Evolutionary conservation across 2,329 filamentous ascomycete genomes (phyloP).

Genomic region (Diaporthe sp.): DNA sequence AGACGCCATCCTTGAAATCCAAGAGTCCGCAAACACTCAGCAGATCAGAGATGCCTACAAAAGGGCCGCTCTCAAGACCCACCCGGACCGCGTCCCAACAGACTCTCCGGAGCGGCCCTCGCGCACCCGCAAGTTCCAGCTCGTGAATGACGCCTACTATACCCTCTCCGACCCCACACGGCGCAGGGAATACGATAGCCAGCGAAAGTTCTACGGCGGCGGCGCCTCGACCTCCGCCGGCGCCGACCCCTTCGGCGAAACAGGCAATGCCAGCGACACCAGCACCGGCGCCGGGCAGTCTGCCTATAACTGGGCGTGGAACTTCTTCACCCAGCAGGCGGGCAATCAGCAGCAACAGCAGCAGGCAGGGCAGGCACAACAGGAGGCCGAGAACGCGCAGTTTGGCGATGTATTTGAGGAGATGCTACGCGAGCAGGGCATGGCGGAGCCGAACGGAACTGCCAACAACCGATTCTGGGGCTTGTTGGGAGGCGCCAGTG

Average conservation of each 20-base stretch:
- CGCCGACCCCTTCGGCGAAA: conserved; percentile 63
- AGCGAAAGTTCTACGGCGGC: conserved; percentile 72
- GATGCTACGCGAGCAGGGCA: conserved; percentile 88
- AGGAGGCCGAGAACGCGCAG: conserved; percentile 79
- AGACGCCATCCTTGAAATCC: conserved; percentile 83
- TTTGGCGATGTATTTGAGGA: conserved; percentile 92
- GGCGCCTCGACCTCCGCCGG: conserved; percentile 57
- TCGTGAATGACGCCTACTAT: conserved; percentile 61
- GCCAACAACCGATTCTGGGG: conserved; percentile 87
- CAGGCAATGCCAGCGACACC: conserved; percentile 56
- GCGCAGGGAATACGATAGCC: conserved; percentile 86
- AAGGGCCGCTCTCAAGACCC: conserved; percentile 90
- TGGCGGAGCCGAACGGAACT: conserved; percentile 78
- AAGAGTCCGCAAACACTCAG: conserved; percentile 80
- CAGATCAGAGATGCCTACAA: conserved; percentile 97
- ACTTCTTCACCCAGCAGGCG: conserved; percentile 63
- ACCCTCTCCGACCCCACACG: conserved; percentile 83
- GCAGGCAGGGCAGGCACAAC: conserved; percentile 55
- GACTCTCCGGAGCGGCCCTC: conserved; percentile 85
- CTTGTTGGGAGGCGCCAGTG: conserved; percentile 86
- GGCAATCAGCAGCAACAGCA: conserved; percentile 47
- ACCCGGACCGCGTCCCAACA: conserved; percentile 89
- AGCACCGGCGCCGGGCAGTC: conserved; percentile 52
- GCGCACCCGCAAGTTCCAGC: conserved; percentile 76
- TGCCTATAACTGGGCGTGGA: conserved; percentile 84